These are phyloP conservation scores for Silybum marianum DNA, from an alignment of 129 eudicot species.

Conservation along the genomic window DNA sequence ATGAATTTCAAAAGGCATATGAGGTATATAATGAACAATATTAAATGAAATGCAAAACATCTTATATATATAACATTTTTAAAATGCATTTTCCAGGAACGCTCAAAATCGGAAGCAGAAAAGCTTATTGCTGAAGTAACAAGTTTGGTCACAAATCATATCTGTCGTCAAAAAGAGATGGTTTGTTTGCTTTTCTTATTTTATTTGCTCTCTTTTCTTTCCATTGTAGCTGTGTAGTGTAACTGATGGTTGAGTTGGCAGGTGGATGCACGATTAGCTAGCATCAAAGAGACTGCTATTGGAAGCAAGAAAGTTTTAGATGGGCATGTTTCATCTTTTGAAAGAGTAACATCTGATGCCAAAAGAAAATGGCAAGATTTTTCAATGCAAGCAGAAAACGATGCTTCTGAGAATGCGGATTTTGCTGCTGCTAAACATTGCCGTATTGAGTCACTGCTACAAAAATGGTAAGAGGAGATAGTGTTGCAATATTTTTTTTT, in stretches of 20 bases:
- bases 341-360: conserved; percentile 66
- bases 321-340: conserved; percentile 65
- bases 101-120: conserved; percentile 67
- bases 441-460: conserved; percentile 74
- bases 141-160: conserved; percentile 58
- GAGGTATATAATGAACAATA: conserved; percentile 40
- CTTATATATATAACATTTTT: neutral
- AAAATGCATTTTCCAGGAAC: conserved; percentile 49
- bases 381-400: conserved; percentile 56
- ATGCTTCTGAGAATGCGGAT: conserved; percentile 61
- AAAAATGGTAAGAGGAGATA: conserved; percentile 53
- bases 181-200: conserved; percentile 35
- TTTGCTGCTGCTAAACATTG: conserved; percentile 96
- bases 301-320: conserved; percentile 62
- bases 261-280: conserved; percentile 72
- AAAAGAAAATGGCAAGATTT: conserved; percentile 93
- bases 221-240: neutral
- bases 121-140: conserved; percentile 86
- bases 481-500: neutral
- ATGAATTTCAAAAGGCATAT: conserved; percentile 70
- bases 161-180: conserved; percentile 79
- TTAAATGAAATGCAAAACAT: neutral
- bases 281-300: conserved; percentile 51
- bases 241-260: conserved; percentile 26
- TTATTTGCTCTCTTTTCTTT: neutral